Base-by-base conservation (phyloP, 108 stramenopile genomes). In the Pseudonitzschia multiseries region DNA sequence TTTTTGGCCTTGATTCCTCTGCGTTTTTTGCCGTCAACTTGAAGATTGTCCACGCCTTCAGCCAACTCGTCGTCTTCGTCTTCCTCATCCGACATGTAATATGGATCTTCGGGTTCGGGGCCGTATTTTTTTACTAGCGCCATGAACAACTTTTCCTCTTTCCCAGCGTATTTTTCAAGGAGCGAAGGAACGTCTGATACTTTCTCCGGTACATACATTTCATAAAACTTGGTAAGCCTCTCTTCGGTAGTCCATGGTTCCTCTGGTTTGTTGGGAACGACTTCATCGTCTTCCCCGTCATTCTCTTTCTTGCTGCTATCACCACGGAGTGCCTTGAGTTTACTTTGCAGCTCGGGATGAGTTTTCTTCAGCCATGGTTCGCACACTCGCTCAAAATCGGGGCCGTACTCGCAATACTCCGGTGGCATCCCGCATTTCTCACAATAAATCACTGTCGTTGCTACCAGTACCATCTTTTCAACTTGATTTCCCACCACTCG, bases 351-450 rank as follows among this genome's bases (percentile, higher is more conserved):
- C 28, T 86, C 82, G 13, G 92, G 88, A 72, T 92, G 87, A 20
- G 82, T 68, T 31, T 87, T 83, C 65, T 85, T 79, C 15, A 93
- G 76, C 90, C 90, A 93, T 17, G 91, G 91, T 51, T 74, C 44
- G 73, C 91, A 96, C 57, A 90, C 87, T 0, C 87, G 80, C 71
- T 96, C 94, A 70, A 81, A 97, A 59, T 95, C 95, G 17, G 96
- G 93, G 22, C 96, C 93, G 80, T 92, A 98, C 69, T 96, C 93
- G 79, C 96, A 98, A 68, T 96, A 99, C 77, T 99, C 97, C 9
- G 96, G 95, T 36, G 98, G 98, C 86, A 98, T 91, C 22, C 96
- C 94, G 80, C 96, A 97, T 40, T 87, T 81, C 20, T 81, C 84
- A 76, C 98, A 99, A 74, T 99, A 99, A n/a, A 92, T 36, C 52